Conservation (phyloP, 192 early-diverging fungal species). For the Phlyctochytrium planicorne region DNA sequence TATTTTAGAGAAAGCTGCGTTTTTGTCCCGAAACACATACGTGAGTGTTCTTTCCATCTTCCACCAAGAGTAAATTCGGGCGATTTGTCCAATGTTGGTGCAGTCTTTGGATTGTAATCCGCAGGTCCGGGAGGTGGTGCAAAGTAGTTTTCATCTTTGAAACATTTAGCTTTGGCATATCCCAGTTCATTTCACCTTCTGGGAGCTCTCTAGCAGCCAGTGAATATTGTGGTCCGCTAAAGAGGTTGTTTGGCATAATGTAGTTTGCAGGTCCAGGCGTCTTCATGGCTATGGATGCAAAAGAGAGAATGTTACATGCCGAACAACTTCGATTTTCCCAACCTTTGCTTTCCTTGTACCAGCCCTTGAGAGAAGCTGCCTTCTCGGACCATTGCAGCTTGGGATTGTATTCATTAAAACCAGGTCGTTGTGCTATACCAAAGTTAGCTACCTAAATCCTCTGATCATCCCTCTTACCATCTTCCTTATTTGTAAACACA, state of each 20-base stretch:
- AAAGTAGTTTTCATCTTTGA: constrained; percentile 27
- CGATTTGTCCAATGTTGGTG: constrained; percentile 18
- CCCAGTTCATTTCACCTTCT: constrained; percentile 19
- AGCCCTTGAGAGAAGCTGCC: constrained; percentile 50
- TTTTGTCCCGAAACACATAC: constrained; percentile 5
- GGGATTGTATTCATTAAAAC: constrained; percentile 47
- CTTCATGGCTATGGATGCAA: constrained; percentile 33
- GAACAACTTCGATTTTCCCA: background rate
- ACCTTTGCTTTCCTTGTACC: constrained; percentile 51
- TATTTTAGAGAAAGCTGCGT: background rate
- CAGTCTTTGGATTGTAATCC: constrained; percentile 36
- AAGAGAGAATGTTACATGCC: background rate
- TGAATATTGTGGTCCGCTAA: constrained; percentile 48
- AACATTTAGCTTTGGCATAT: constrained; percentile 7
- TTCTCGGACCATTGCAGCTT: constrained; percentile 37
- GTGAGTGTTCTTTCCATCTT: constrained; percentile 9
- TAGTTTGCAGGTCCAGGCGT: constrained; percentile 60
- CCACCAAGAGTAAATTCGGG: constrained; percentile 39
- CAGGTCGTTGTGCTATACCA: constrained; percentile 20
- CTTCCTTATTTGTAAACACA: constrained; percentile 38
- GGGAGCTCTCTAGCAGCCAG: constrained; percentile 34
- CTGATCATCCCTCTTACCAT: constrained; percentile 15
- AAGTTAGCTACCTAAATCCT: constrained; percentile 13
- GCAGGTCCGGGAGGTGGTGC: constrained; percentile 38
- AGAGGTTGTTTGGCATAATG: constrained; percentile 45